These are phyloP conservation scores for Thermothielavioides terrestris DNA, from an alignment of 495 filamentous ascomycete species.

Conservation along the genomic window DNA sequence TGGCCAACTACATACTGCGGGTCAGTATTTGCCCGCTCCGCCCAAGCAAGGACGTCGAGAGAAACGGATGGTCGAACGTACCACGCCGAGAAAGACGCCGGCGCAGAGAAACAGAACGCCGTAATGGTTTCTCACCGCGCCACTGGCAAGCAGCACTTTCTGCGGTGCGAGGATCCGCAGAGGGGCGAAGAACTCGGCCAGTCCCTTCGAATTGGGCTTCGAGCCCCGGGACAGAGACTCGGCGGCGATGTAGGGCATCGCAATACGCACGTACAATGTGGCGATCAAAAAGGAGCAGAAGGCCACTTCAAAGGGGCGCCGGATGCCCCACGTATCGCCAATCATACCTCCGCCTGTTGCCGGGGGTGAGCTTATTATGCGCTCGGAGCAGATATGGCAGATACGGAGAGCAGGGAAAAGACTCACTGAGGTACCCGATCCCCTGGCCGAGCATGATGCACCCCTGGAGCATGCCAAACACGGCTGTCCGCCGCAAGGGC, in stretches of 20 bases:
- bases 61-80: conserved; percentile 4
- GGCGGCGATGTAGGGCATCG: conserved; percentile 35
- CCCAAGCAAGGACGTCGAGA: not conserved
- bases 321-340: conserved; percentile 42
- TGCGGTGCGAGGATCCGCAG: conserved; percentile 43
- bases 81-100: conserved; percentile 48
- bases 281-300: conserved; percentile 38
- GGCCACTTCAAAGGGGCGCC: conserved; percentile 45
- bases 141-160: conserved; percentile 33
- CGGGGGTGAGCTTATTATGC: no score
- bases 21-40: not conserved
- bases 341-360: conserved; percentile 42
- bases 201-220: conserved; percentile 25
- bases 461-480: conserved; percentile 47
- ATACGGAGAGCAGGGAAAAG: no score
- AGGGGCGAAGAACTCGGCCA: conserved; percentile 45
- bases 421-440: conserved; percentile 41
- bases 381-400: no score
- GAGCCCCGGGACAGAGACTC: conserved; percentile 24
- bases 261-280: conserved; percentile 28
- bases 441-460: conserved; percentile 48
- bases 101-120: conserved; percentile 45
- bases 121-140: conserved; percentile 36
- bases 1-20: conserved; percentile 34
- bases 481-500: conserved; percentile 41